A percentile compares a stretch with the other conserved stretches of the same genome.
These are phyloP conservation scores for Geotrichum australiense DNA, from an alignment of 1,139 yeast species.

Conservation along the genomic window DNA sequence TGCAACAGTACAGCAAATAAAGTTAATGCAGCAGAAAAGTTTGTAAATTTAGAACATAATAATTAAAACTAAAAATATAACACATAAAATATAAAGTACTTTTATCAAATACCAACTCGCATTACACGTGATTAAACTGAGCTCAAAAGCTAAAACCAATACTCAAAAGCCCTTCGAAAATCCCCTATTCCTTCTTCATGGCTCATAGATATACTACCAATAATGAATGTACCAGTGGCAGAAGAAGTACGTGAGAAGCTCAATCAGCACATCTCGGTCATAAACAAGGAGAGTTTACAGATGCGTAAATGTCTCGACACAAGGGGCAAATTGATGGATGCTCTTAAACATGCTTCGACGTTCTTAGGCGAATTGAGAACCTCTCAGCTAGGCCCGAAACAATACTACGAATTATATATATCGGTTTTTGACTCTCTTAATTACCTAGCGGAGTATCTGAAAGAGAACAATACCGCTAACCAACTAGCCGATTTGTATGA, in stretches of 20 bases:
- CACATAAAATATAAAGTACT: too few species aligned
- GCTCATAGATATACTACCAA: too few species aligned
- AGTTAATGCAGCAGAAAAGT: too few species aligned
- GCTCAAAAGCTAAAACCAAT: too few species aligned
- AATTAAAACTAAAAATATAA: too few species aligned
- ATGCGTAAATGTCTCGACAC: constrained; percentile 73
- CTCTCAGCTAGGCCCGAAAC: constrained; percentile 73
- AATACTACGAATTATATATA: constrained; percentile 87
- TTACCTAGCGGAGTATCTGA: constrained; percentile 54
- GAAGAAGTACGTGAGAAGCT: constrained; percentile 26
- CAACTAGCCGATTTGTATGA: constrained; percentile 90
- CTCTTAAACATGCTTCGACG: constrained; percentile 79
- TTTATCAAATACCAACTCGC: too few species aligned
- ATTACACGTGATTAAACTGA: too few species aligned
- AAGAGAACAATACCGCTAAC: constrained; percentile 61
- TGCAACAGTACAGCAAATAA: too few species aligned
- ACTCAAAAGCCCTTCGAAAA: too few species aligned
- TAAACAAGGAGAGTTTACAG: constrained; percentile 61
- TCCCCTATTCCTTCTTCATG: too few species aligned
- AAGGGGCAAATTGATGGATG: constrained; percentile 72
- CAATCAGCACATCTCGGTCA: constrained; percentile 49
- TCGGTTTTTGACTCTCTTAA: constrained; percentile 79
- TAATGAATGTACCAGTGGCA: constrained; percentile 15
- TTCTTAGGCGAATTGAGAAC: constrained; percentile 79
- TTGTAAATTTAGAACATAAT: too few species aligned